Evolutionary conservation across 768 basidiomycete genomes (phyloP), one percentile per base, ranked within the genome.

Genomic region (Trametes villosa): DNA sequence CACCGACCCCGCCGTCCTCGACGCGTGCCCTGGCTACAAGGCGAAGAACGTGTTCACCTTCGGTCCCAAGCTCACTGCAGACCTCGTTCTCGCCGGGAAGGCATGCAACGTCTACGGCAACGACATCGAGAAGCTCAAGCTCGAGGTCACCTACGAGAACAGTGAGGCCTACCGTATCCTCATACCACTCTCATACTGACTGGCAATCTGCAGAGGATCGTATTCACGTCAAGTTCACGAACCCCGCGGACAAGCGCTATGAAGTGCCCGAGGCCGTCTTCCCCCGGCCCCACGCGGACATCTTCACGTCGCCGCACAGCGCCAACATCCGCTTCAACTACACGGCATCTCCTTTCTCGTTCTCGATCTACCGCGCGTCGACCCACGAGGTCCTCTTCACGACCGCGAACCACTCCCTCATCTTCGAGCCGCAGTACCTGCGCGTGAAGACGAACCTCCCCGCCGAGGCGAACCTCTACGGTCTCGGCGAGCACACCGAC

Each of bases 351-450:
- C 86, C 87, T 0, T 89, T 89, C 72, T 78, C 83, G 0, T 89
- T 90, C 72, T 77, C 80, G 17, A 78, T 88, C 63, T 74, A 70
- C 61, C 83, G 86, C 38, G 71, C 78, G 0, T 65, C 74, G 8
- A 83, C 81, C 1, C 63, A 66, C 18, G 86, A 88, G 66, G 76
- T 83, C 3, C 75, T 90, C 18, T 89, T 88, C 75, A 81, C 84
- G 17, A 88, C 87, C 3, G 77, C 78, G 2, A 77, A 78, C 9
- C 79, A 86, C 65, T 78, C 88, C 0, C 72, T 91, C 71, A 84
- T 94, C 63, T 92, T 88, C 67, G 88, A 91, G 65, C 82, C 87
- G 1, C 90, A 91, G 71, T 92, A 88, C 69, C 78, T 92, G 15
- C 86, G 89, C 53, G 75, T 92, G 63, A 86, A 88, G 69, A 88